These are phyloP conservation scores for Sugiyamaella smithiae DNA, from an alignment of 805 yeast species.

Conservation along the genomic window DNA sequence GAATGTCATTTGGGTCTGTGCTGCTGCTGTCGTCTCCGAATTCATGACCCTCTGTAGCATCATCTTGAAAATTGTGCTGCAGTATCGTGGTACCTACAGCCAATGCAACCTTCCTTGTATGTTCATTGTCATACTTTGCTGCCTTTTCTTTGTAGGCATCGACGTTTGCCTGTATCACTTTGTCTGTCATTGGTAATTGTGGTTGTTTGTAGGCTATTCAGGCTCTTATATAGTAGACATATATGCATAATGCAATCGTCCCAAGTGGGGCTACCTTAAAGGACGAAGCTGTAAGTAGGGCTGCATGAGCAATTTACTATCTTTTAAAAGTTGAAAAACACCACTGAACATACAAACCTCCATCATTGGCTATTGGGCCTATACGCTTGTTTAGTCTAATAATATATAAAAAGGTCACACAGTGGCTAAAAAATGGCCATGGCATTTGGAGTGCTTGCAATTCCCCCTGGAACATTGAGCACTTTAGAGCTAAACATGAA, in stretches of 20 bases:
- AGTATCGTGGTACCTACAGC: slow-evolving; percentile 12
- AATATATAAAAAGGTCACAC: not conserved
- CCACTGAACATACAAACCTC: no score
- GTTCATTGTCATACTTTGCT: slow-evolving; percentile 14
- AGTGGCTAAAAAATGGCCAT: slow-evolving; percentile 32
- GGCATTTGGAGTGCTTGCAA: slow-evolving; percentile 36
- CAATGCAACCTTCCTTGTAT: slow-evolving; percentile 2
- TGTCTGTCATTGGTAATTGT: not conserved
- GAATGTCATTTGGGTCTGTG: not conserved
- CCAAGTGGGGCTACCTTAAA: not conserved
- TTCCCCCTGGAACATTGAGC: slow-evolving; percentile 26
- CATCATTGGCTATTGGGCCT: no score
- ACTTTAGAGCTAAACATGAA: slow-evolving; percentile 28
- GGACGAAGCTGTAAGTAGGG: not conserved
- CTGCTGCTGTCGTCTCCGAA: not conserved
- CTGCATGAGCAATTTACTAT: no score
- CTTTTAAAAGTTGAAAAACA: no score
- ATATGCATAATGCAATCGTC: no score
- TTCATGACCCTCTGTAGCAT: not conserved
- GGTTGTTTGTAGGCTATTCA: not conserved
- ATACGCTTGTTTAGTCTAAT: no score
- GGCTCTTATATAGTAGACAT: no score
- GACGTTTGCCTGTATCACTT: slow-evolving; percentile 2
- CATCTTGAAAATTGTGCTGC: slow-evolving; percentile 4
- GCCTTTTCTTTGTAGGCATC: slow-evolving; percentile 11